Evolutionary conservation across 2,329 filamentous ascomycete genomes (phyloP).

Genomic region (Helotiales sp.): DNA sequence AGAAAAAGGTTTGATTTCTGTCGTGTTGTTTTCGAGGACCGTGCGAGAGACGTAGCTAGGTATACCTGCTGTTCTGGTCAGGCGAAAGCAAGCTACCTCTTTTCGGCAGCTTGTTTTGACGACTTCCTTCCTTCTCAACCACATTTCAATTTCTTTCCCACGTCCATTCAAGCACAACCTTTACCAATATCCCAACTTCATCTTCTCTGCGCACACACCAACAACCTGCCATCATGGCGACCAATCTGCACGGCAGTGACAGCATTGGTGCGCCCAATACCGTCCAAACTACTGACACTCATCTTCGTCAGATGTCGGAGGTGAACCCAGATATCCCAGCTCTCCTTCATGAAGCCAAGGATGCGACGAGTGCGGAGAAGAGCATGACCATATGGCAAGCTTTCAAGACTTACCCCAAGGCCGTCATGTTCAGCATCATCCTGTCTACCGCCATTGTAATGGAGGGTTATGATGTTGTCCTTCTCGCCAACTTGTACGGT

Average conservation of each 20-base stretch:
- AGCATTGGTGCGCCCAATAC: background rate
- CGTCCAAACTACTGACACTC: slow-evolving; percentile 9
- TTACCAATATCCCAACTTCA: background rate
- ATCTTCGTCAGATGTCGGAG: slow-evolving; percentile 19
- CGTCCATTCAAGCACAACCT: background rate
- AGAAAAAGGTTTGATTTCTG: background rate
- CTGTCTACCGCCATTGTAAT: slow-evolving; percentile 42
- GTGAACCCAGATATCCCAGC: slow-evolving; percentile 7
- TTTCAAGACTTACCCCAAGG: slow-evolving; percentile 27
- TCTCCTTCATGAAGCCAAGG: slow-evolving; percentile 23
- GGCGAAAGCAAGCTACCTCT: background rate
- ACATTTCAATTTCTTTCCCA: background rate
- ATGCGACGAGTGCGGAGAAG: slow-evolving; percentile 25
- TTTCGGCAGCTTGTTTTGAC: background rate
- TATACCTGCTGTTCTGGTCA: background rate
- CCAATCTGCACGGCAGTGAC: background rate
- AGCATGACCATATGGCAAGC: slow-evolving; percentile 23
- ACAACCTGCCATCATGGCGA: background rate
- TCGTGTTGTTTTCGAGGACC: background rate
- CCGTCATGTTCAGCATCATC: slow-evolving; percentile 37
- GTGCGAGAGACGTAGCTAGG: background rate
- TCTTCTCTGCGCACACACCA: background rate
- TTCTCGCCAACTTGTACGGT: slow-evolving; percentile 39
- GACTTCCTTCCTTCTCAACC: no score
- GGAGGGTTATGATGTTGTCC: slow-evolving; percentile 43